These are phyloP conservation scores for Globisporangium nodosum DNA, from an alignment of 352 stramenopile species.

Conservation along the genomic window DNA sequence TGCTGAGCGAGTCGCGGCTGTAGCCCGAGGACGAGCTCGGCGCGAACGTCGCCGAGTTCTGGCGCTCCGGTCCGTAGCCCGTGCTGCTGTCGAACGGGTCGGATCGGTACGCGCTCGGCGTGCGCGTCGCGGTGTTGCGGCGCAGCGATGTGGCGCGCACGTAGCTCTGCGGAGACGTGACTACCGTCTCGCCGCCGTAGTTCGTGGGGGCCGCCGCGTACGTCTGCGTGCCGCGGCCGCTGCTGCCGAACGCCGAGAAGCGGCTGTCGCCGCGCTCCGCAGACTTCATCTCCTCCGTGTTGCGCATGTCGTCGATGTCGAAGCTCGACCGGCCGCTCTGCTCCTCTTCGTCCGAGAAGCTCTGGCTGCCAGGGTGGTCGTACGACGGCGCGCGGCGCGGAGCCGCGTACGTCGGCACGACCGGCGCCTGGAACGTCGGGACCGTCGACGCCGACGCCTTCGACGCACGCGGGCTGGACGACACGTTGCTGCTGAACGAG, in stretches of 20 bases:
- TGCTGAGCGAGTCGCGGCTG: constrained; percentile 69
- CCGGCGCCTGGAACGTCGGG: constrained; percentile 15
- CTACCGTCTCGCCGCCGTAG: constrained; percentile 14
- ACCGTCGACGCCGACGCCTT: constrained; percentile 3
- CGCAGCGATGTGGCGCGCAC: constrained; percentile 63
- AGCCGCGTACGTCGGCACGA: constrained; percentile 15
- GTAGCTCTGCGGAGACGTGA: constrained; percentile 77
- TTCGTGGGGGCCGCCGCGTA: constrained; percentile 22
- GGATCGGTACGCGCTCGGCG: constrained; percentile 11
- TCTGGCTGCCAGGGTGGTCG: constrained; percentile 20
- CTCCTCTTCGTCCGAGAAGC: constrained; percentile 24
- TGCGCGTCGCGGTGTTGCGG: constrained; percentile 28
- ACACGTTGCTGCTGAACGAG: constrained; percentile 20
- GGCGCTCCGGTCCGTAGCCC: constrained; percentile 7
- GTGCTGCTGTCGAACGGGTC: constrained; percentile 6
- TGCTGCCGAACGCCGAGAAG: constrained; percentile 20
- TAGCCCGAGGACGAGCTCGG: constrained; percentile 44
- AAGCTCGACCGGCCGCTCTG: constrained; percentile 65
- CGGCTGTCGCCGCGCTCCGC: constrained; percentile 28
- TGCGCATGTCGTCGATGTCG: constrained; percentile 77
- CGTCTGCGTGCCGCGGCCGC: constrained; percentile 12
- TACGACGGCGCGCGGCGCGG: constrained; percentile 6
- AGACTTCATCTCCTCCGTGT: constrained; percentile 40
- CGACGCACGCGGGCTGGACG: constrained; percentile 12
- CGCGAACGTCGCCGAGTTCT: constrained; percentile 10